Conservation (phyloP, 2,329 filamentous ascomycete species). For the Talaromyces sp. region DNA sequence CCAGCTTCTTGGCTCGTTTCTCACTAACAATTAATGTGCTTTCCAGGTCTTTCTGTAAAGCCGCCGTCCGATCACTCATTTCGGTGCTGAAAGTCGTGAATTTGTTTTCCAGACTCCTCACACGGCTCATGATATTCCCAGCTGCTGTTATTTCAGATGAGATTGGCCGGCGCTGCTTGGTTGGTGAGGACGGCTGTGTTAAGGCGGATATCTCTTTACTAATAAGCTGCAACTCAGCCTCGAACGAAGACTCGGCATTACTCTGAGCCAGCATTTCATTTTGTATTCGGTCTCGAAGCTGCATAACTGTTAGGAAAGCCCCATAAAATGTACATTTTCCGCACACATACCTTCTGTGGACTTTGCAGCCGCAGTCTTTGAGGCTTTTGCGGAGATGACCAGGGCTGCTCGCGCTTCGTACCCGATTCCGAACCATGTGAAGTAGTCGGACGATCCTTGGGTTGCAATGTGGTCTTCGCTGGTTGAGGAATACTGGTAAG, state of each 20-base stretch:
- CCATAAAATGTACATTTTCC: not conserved
- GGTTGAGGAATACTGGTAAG: constrained; percentile 47
- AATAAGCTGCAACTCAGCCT: constrained; percentile 73
- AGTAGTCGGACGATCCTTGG: constrained; percentile 28
- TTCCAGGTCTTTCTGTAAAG: constrained; percentile 66
- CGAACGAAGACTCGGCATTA: constrained; percentile 63
- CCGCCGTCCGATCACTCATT: constrained; percentile 55
- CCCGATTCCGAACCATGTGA: constrained; percentile 25
- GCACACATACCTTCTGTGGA: constrained; percentile 49
- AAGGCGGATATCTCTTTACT: constrained; percentile 66
- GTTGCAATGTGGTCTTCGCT: constrained; percentile 18
- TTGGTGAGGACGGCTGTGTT: constrained; percentile 26
- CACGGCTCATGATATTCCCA: constrained; percentile 39
- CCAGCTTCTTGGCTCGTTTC: constrained; percentile 71
- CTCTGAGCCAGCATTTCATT: constrained; percentile 71
- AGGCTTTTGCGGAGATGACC: constrained; percentile 63
- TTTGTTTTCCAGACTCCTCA: constrained; percentile 63
- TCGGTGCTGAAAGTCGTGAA: constrained; percentile 58
- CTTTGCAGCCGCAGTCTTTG: constrained; percentile 65
- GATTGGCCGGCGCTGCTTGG: constrained; percentile 16
- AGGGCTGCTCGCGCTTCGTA: constrained; percentile 35
- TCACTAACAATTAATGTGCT: constrained; percentile 68
- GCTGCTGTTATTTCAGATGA: constrained; percentile 21
- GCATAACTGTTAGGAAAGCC: constrained; percentile 7
- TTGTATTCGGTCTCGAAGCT: constrained; percentile 73